phyloP scores from a whole-genome alignment of 495 filamentous ascomycete species.

The Viridothelium virens region DNA sequence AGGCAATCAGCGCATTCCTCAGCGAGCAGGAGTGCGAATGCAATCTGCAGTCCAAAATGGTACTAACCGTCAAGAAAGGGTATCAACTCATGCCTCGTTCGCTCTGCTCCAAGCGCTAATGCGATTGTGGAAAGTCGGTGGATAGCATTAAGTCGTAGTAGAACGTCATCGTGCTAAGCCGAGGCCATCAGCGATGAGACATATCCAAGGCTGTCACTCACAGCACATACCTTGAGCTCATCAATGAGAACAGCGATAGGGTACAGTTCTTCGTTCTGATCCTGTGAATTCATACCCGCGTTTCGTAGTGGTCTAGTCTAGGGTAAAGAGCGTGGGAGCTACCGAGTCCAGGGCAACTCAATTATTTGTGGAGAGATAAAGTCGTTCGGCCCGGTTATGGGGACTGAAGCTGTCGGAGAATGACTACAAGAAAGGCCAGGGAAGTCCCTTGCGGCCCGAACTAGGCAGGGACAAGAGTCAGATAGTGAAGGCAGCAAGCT shows the following conservation, averaged over 20 bases:
- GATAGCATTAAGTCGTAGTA: conserved; percentile 95
- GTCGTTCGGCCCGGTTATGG: not conserved
- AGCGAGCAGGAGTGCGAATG: too few relatives aligned
- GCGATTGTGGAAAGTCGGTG: conserved; percentile 97
- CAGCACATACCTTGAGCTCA: conserved; percentile 80
- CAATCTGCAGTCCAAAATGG: not conserved
- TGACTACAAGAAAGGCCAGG: not conserved
- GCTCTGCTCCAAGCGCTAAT: conserved; percentile 85
- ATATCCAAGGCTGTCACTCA: not conserved
- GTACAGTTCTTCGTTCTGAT: conserved; percentile 91
- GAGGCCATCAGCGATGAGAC: conserved; percentile 23
- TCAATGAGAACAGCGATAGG: conserved; percentile 99
- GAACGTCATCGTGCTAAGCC: conserved; percentile 87
- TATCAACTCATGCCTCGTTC: conserved; percentile 95
- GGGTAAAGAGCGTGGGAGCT: conserved; percentile 5
- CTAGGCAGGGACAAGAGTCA: not conserved
- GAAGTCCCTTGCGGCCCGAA: not conserved
- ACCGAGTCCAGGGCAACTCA: conserved; percentile 5
- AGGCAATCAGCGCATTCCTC: conserved; percentile 12
- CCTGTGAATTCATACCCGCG: conserved; percentile 56
- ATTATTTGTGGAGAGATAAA: not conserved
- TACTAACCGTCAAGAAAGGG: conserved; percentile 91
- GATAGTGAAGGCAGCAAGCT: not conserved
- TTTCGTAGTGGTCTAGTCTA: not conserved
- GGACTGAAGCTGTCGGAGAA: not conserved